Evolutionary conservation across 495 filamentous ascomycete species (phyloP).

Genomic region (Astrothelium macrocarpum): DNA sequence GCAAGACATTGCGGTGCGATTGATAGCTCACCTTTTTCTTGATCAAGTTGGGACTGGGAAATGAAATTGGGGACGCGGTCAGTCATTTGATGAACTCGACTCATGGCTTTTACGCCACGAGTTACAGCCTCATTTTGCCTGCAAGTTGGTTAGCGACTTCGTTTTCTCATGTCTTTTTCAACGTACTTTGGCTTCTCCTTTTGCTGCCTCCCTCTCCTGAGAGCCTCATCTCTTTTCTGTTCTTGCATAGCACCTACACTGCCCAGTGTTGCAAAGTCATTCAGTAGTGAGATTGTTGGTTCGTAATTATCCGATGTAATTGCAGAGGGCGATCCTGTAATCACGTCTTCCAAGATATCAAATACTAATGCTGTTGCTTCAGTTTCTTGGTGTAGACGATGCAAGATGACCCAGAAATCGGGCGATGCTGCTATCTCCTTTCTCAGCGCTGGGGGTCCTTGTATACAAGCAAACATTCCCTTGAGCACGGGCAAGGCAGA

Average conservation of each 20-base stretch:
- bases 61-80: slow-evolving; percentile 74
- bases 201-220: slow-evolving; percentile 42
- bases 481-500: slow-evolving; percentile 65
- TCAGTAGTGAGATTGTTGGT: slow-evolving; percentile 67
- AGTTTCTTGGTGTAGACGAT: slow-evolving; percentile 55
- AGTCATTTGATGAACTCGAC: slow-evolving; percentile 70
- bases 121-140: slow-evolving; percentile 67
- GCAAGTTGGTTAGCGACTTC: slow-evolving; percentile 42
- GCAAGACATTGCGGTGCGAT: not conserved
- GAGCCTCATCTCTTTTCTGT: slow-evolving; percentile 58
- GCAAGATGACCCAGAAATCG: slow-evolving; percentile 92
- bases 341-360: slow-evolving; percentile 64
- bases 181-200: slow-evolving; percentile 28
- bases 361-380: slow-evolving; percentile 72
- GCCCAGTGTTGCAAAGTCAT: slow-evolving; percentile 80
- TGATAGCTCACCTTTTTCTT: slow-evolving; percentile 54
- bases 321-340: slow-evolving; percentile 53
- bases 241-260: slow-evolving; percentile 71
- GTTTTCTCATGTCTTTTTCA: slow-evolving; percentile 17
- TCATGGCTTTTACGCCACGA: slow-evolving; percentile 70
- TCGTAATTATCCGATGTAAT: slow-evolving; percentile 96
- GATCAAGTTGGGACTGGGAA: slow-evolving; percentile 84
- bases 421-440: slow-evolving; percentile 92
- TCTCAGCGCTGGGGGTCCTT: slow-evolving; percentile 61
- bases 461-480: slow-evolving; percentile 70